Percentiles rank a stretch among this genome's conserved stretches.
phyloP scores from a whole-genome alignment of 164 flowering plant genomes.

The Cinnamomum chago region DNA sequence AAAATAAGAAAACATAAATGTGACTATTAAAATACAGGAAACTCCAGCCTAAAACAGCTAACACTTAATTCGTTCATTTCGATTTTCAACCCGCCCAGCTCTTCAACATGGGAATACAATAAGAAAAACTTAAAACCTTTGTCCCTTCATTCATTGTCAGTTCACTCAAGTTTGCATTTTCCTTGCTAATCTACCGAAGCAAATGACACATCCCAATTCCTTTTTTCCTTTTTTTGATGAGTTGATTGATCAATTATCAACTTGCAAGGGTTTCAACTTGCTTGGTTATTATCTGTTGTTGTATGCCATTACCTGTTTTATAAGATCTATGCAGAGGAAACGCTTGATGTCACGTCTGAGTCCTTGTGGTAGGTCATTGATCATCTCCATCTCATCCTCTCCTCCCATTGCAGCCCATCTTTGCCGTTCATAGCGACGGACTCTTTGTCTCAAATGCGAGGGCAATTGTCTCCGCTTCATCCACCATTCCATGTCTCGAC shows the following conservation, averaged over 20 bases:
- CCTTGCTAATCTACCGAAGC: neutral
- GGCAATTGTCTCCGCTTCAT: constrained; percentile 89
- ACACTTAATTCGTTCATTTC: neutral
- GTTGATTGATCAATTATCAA: neutral
- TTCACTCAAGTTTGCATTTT: neutral
- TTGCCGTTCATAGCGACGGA: constrained; percentile 79
- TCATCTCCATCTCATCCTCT: constrained; percentile 83
- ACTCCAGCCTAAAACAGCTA: too few species aligned
- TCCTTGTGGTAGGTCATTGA: constrained; percentile 88
- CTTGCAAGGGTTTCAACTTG: neutral
- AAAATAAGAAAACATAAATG: neutral
- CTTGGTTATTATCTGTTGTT: neutral
- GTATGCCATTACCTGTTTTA: constrained; percentile 53
- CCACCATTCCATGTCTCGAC: constrained; percentile 97
- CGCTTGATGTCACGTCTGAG: constrained; percentile 92
- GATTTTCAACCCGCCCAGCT: neutral
- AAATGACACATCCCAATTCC: neutral
- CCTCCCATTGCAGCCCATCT: constrained; percentile 85
- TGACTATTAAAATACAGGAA: neutral
- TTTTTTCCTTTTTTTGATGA: too few species aligned
- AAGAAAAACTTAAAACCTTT: too few species aligned
- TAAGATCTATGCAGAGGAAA: constrained; percentile 74
- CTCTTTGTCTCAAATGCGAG: constrained; percentile 66
- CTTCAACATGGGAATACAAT: too few species aligned
- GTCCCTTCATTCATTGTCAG: neutral